phyloP scores from a whole-genome alignment of 805 yeast genomes.

The Kodamaea restingae region DNA sequence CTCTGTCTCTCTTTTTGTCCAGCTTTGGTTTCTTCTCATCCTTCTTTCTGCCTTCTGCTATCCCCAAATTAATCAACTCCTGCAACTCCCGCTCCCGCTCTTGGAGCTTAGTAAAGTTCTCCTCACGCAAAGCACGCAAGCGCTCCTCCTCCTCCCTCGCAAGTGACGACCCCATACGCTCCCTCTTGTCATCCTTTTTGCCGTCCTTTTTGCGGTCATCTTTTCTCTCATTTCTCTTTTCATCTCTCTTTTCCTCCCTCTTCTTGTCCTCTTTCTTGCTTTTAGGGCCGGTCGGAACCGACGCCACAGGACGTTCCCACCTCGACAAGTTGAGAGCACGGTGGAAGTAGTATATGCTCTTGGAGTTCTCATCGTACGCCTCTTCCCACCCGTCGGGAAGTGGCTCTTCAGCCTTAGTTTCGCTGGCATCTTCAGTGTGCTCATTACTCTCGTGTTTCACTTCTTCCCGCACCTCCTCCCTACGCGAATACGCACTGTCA shows the following conservation, averaged over 20 bases:
- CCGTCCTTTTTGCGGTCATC: constrained; percentile 1
- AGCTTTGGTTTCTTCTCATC: not conserved
- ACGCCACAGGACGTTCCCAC: constrained; percentile 56
- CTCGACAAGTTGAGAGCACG: constrained; percentile 42
- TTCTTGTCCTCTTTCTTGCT: constrained; percentile 3
- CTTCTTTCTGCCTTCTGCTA: constrained; percentile 1
- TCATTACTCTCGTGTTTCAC: not conserved
- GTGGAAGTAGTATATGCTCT: constrained; percentile 52
- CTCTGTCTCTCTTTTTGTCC: not conserved
- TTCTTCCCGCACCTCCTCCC: constrained; percentile 12
- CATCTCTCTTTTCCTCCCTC: constrained; percentile 3
- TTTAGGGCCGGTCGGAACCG: constrained; percentile 33
- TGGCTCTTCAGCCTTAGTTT: constrained; percentile 12
- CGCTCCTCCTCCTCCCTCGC: constrained; percentile 34
- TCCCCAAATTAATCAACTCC: constrained; percentile 24
- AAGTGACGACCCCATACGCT: constrained; percentile 8
- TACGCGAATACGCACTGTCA: constrained; percentile 13
- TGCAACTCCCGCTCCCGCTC: constrained; percentile 34
- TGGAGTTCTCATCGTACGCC: constrained; percentile 45
- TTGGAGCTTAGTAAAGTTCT: constrained; percentile 28
- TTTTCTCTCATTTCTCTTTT: not conserved
- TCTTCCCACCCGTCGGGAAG: constrained; percentile 68
- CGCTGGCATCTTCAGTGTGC: not conserved
- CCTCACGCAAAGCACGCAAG: constrained; percentile 29
- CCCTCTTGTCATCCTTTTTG: constrained; percentile 5